Base-by-base conservation (phyloP, 352 stramenopile species). In the Pythium vanterpoolii region DNA sequence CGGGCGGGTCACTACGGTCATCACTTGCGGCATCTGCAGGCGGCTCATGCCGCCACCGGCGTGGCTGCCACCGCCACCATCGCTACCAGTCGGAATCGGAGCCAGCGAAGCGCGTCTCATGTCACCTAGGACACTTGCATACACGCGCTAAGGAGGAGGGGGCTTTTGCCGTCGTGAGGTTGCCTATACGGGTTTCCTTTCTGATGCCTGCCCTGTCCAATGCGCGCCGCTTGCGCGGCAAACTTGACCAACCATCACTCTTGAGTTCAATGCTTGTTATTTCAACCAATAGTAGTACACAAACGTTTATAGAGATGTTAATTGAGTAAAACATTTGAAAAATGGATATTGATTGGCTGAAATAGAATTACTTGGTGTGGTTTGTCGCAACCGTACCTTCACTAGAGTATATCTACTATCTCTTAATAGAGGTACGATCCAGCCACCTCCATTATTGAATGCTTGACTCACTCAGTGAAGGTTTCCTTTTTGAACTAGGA, bases 171-270 rank as follows among this genome's bases (percentile, higher is more conserved):
- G 47, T 30, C 52, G 24, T 19, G 7, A 26, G 30, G 42, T 34
- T 54, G 21, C 33, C 50, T 40, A 21, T 42, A n/a, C 34, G 34
- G 34, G 19, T 42, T 21, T 36, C 18, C n/a, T n/a, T n/a, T n/a
- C n/a, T n/a, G n/a, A n/a, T n/a, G n/a, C n/a, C n/a, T n/a, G n/a
- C n/a, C n/a, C n/a, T n/a, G n/a, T n/a, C n/a, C 42, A 27, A 53
- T 52, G 54, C 46, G 36, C 57, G 5, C 48, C 21, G 27, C 50
- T 27, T 19, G 21, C 58, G 42, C 52, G 52, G 52, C 52, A 68
- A 68, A 58, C 31, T 39, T 19, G 45, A 44, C 10, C 10, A 53
- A 68, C 53, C 53, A 60, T 62, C 60, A 68, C 60, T 68, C 60
- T 49, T 43, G 34, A 54, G 60, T 68, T 62, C 60, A 68, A 68